Evolutionary conservation across 140 eudicot genomes (phyloP), one percentile per base, ranked within the genome.

Genomic region (Flaveria floridana): DNA sequence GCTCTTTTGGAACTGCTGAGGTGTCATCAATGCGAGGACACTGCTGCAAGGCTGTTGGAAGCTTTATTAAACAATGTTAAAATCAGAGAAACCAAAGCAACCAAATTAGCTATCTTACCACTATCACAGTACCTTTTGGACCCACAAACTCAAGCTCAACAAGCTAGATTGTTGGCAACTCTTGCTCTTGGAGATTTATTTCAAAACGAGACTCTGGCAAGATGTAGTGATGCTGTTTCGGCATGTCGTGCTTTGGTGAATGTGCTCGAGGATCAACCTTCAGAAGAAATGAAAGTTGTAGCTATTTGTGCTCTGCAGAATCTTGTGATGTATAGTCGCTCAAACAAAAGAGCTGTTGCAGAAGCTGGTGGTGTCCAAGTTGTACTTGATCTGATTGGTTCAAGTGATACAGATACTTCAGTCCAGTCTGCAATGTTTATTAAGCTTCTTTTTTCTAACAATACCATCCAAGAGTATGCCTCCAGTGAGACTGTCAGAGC

Each of bases 351-450:
- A 76, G 99, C 99, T 0, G 99, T 95, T 81, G 97, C 99, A 23
- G 99, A 95, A 81, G 99, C 97, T 76, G 99, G 99, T 12, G 99
- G 99, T 26, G 97, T 95, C 65, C 99, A 95, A 80, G 92, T 91
- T 46, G 88, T 95, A 51, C 89, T 95, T 37, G 99, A 95, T 85
- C 79, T 95, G 74, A 95, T 95, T 77, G 87, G 96, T 71, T 91
- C 97, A 20, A 89, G 99, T 82, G 99, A 95, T 72, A 95, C 90
- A 0, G 99, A 95, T 16, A 91, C 99, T 6, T 95, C 99, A 7
- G 86, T 91, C 21, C 99, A 87, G 80, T 96, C 99, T 42, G 90
- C 99, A 23, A 95, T 95, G 99, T 95, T 95, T 59, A 59, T 95
- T 68, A 95, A 95, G 77, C 95, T 95, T 78, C 92, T 95, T 48